phyloP scores from a whole-genome alignment of 2,329 filamentous ascomycete species.

The Cladosporium austrohemisphaericum region DNA sequence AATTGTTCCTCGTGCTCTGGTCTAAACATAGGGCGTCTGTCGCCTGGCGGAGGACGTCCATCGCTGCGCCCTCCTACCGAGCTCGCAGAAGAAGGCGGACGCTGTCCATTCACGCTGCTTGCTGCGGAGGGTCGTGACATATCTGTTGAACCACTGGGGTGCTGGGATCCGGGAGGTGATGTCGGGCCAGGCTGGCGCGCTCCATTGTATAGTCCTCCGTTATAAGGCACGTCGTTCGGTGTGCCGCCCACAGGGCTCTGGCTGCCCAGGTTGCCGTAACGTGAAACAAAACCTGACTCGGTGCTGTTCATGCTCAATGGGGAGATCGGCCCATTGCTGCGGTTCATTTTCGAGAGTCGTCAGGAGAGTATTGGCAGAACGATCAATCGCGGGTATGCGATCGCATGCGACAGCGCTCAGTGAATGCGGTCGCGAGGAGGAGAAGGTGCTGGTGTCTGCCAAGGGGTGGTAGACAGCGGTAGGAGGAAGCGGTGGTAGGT shows the following conservation, averaged over 20 bases:
- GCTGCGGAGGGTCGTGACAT: slow-evolving; percentile 52
- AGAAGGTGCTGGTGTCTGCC: slow-evolving; percentile 1
- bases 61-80: slow-evolving; percentile 84
- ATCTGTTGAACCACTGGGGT: slow-evolving; percentile 38
- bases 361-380: not conserved
- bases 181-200: slow-evolving; percentile 26
- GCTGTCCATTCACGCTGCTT: slow-evolving; percentile 37
- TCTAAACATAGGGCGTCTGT: slow-evolving; percentile 48
- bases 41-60: slow-evolving; percentile 54
- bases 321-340: slow-evolving; percentile 50
- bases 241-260: slow-evolving; percentile 19
- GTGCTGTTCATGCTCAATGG: slow-evolving; percentile 77
- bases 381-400: slow-evolving; percentile 4
- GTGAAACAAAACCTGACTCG: slow-evolving; percentile 52
- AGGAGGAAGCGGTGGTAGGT: not conserved
- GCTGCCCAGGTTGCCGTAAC: slow-evolving; percentile 24
- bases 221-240: slow-evolving; percentile 25
- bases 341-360: slow-evolving; percentile 12
- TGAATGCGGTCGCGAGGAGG: not conserved
- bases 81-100: slow-evolving; percentile 76
- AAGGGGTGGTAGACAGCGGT: slow-evolving; percentile 13
- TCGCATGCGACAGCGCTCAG: slow-evolving; percentile 12
- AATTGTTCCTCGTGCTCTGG: slow-evolving; percentile 62
- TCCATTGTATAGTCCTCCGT: slow-evolving; percentile 29
- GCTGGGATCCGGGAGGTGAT: slow-evolving; percentile 35